These are phyloP conservation scores for Balakata baccata DNA, from an alignment of 345 rosid species.

Conservation along the genomic window DNA sequence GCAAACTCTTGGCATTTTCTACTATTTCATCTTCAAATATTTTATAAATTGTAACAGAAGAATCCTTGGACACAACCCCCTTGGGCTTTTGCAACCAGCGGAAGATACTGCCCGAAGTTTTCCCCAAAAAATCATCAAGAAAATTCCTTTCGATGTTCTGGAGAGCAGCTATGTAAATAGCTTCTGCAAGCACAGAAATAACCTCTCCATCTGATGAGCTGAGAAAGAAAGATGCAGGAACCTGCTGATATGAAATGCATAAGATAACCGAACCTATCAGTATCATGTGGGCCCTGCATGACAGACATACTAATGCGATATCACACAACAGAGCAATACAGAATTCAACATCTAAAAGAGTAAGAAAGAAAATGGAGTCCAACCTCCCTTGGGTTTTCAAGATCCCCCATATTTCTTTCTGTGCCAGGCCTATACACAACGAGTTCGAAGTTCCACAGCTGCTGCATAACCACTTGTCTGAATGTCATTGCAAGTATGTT, in stretches of 20 bases:
- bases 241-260: slow-evolving; percentile 68
- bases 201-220: slow-evolving; percentile 57
- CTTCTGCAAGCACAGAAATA: slow-evolving; percentile 74
- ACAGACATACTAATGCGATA: slow-evolving; percentile 36
- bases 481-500: slow-evolving; percentile 89
- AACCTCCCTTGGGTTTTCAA: slow-evolving; percentile 77
- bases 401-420: slow-evolving; percentile 62
- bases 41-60: slow-evolving; percentile 50
- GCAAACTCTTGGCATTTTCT: slow-evolving; percentile 46
- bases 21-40: slow-evolving; percentile 60
- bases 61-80: slow-evolving; percentile 56
- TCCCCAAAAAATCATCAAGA: slow-evolving; percentile 39
- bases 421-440: slow-evolving; percentile 65
- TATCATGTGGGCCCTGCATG: slow-evolving; percentile 43
- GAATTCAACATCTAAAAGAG: slow-evolving; percentile 6
- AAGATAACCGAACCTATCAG: slow-evolving; percentile 64
- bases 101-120: slow-evolving; percentile 31
- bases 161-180: slow-evolving; percentile 58
- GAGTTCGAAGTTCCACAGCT: slow-evolving; percentile 74
- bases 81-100: slow-evolving; percentile 44
- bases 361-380: slow-evolving; percentile 10
- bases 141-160: slow-evolving; percentile 57
- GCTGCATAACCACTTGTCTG: slow-evolving; percentile 75
- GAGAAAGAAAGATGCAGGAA: slow-evolving; percentile 51
- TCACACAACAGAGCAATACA: slow-evolving; percentile 24